Evolutionary conservation across 73 alveolate genomes (phyloP).

Genomic region (Tetrahymena malaccensis): DNA sequence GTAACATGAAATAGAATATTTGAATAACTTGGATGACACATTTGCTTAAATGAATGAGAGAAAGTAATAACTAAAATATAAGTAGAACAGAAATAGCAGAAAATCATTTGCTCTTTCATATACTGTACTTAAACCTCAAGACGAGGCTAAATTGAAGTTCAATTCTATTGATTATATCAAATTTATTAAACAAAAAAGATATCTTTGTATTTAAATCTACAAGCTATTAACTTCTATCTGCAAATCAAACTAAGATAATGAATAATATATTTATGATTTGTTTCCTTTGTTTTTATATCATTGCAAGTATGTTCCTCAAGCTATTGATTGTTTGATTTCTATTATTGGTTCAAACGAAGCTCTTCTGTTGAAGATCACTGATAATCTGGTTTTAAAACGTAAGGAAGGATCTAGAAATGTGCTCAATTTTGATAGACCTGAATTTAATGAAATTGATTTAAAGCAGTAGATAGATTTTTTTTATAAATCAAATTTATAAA

Average conservation of each 20-base stretch:
- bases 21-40: constrained; percentile 2
- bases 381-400: constrained; percentile 1
- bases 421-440: constrained; percentile 13
- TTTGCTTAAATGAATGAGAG: not conserved
- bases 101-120: not conserved
- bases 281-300: constrained; percentile 5
- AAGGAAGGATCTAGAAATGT: constrained; percentile 17
- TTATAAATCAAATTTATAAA: not conserved
- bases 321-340: constrained; percentile 21
- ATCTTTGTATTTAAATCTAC: not conserved
- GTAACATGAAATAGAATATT: constrained; percentile 4
- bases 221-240: constrained; percentile 22
- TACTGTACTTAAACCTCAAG: constrained; percentile 5
- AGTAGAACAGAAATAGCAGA: not conserved
- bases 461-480: not conserved
- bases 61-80: not conserved
- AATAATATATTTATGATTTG: constrained; percentile 11
- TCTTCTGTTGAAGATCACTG: constrained; percentile 9
- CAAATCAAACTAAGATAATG: constrained; percentile 17
- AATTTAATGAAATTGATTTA: not conserved
- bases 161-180: not conserved
- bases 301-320: constrained; percentile 29
- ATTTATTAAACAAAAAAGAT: not conserved
- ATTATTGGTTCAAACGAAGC: constrained; percentile 22
- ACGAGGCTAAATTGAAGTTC: not conserved